Conservation (phyloP, 2,329 filamentous ascomycete species). For the Alternaria gaisen region DNA sequence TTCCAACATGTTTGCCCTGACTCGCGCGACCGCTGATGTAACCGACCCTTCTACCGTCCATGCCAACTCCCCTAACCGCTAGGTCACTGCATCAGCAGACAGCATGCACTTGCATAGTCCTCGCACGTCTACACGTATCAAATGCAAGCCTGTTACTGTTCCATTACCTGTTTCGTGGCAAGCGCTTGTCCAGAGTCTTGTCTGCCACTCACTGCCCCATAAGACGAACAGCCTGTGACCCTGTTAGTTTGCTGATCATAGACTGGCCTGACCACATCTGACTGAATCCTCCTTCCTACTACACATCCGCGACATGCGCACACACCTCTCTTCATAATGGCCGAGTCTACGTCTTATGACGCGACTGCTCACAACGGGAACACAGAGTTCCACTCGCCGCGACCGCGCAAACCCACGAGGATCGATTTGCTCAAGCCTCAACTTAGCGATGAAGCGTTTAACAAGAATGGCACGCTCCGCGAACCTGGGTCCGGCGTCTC, state of each 20-base stretch:
- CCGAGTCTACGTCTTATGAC: constrained; percentile 45
- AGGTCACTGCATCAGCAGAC: constrained; percentile 5
- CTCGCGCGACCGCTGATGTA: constrained; percentile 26
- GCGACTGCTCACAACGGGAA: constrained; percentile 33
- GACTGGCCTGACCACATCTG: constrained; percentile 42
- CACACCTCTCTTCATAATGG: constrained; percentile 34
- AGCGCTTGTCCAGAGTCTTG: constrained; percentile 5
- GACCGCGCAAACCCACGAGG: constrained; percentile 47
- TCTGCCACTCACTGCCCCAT: constrained; percentile 23
- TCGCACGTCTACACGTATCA: constrained; percentile 1
- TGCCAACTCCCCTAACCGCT: not conserved
- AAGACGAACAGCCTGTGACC: constrained; percentile 32
- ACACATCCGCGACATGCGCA: constrained; percentile 33
- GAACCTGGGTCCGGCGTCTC: constrained; percentile 45
- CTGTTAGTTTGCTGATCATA: constrained; percentile 34
- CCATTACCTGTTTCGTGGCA: constrained; percentile 11
- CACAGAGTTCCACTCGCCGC: constrained; percentile 42
- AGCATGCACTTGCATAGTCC: constrained; percentile 1
- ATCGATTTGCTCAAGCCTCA: constrained; percentile 48
- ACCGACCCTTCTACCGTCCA: constrained; percentile 5
- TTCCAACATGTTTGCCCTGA: constrained; percentile 13
- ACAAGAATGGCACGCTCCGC: constrained; percentile 33
- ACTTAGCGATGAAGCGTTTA: constrained; percentile 43
- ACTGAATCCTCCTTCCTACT: constrained; percentile 19
- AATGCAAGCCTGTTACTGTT: not conserved